A percentile compares a stretch with the other conserved stretches of the same genome.
Conservation (phyloP, 495 filamentous ascomycete genomes). For the Annulohypoxylon nitens region DNA sequence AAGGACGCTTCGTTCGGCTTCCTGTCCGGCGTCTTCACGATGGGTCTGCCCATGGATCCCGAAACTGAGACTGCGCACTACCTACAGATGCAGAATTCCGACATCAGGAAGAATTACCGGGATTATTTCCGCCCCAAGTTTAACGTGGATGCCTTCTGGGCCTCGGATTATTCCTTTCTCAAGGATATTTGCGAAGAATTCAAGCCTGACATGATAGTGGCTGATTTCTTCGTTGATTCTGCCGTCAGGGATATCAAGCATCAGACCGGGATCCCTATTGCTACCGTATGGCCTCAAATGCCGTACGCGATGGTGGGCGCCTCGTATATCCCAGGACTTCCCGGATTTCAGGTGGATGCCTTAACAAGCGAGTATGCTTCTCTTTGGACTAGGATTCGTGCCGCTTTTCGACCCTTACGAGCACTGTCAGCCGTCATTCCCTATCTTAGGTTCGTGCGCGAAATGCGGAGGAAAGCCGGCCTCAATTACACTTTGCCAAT, state of each 20-base stretch:
- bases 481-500: slow-evolving; percentile 44
- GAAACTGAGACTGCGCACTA: slow-evolving; percentile 46
- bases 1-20: slow-evolving; percentile 45
- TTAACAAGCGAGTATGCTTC: slow-evolving; percentile 55
- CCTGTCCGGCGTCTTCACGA: slow-evolving; percentile 39
- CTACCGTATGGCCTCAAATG: slow-evolving; percentile 56
- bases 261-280: slow-evolving; percentile 53
- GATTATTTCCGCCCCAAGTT: slow-evolving; percentile 51
- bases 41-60: slow-evolving; percentile 38
- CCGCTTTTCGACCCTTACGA: slow-evolving; percentile 47
- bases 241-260: slow-evolving; percentile 53
- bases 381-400: slow-evolving; percentile 51
- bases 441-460: slow-evolving; percentile 45
- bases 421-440: slow-evolving; percentile 45
- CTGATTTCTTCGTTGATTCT: slow-evolving; percentile 56
- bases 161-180: slow-evolving; percentile 52
- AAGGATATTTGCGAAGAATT: slow-evolving; percentile 39
- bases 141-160: slow-evolving; percentile 57
- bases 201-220: slow-evolving; percentile 54
- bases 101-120: slow-evolving; percentile 47
- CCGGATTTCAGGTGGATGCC: slow-evolving; percentile 55
- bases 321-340: slow-evolving; percentile 56
- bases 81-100: slow-evolving; percentile 50
- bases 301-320: slow-evolving; percentile 53
- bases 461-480: slow-evolving; percentile 52